Percentiles rank a stretch among this genome's conserved stretches.
Evolutionary conservation across 164 flowering plant species (phyloP).

Genomic region (Umbilicus rupestris): DNA sequence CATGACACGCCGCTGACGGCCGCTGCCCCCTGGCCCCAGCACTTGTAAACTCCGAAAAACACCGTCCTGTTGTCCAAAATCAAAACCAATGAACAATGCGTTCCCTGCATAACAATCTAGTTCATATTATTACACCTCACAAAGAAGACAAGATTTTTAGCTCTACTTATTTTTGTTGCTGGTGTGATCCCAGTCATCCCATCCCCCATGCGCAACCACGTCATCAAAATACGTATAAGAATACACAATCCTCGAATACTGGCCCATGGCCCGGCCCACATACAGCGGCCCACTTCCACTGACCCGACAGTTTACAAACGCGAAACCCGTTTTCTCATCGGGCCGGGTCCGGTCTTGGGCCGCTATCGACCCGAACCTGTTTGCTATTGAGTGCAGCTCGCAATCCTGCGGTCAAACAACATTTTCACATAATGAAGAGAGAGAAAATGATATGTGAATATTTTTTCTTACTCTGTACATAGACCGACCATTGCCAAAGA

Average conservation of each 20-base stretch:
- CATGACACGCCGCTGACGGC: constrained; percentile 54
- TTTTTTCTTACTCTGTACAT: constrained; percentile 60
- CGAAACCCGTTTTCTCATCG: constrained; percentile 69
- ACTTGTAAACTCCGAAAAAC: constrained; percentile 78
- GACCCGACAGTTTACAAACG: constrained; percentile 64
- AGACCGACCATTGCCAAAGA: constrained; percentile 93
- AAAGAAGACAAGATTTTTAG: neutral
- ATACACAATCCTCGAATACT: constrained; percentile 74
- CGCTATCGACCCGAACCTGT: constrained; percentile 82
- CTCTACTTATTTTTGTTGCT: constrained; percentile 68
- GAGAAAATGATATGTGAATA: neutral
- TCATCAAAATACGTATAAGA: constrained; percentile 72
- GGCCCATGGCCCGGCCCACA: constrained; percentile 94
- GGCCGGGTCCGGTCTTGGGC: constrained; percentile 66
- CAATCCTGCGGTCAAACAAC: constrained; percentile 44
- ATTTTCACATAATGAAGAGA: neutral
- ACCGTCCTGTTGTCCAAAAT: constrained; percentile 40
- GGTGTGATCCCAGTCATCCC: constrained; percentile 88
- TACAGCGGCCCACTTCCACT: constrained; percentile 84
- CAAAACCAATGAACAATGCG: no score
- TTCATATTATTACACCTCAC: no score
- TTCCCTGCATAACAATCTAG: no score
- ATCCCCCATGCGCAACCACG: constrained; percentile 80
- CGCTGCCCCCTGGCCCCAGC: constrained; percentile 80
- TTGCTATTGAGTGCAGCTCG: constrained; percentile 84